phyloP scores from a whole-genome alignment of 202 grass and related monocot genomes.

The Hordeum pubiflorum region DNA sequence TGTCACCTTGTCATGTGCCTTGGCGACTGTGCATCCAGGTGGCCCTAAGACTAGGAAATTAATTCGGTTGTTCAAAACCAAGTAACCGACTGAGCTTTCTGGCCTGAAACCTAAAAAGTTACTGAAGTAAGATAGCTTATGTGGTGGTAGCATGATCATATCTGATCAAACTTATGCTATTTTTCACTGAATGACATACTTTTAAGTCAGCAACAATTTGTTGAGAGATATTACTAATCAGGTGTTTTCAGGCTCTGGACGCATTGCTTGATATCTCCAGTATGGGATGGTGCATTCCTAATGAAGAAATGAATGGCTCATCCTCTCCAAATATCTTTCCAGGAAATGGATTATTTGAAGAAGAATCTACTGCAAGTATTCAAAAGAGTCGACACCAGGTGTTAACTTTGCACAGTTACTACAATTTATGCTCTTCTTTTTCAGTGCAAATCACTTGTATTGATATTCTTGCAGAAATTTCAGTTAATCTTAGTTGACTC shows the following conservation, averaged over 20 bases:
- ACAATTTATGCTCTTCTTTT: slow-evolving; percentile 7
- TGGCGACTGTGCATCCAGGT: background rate
- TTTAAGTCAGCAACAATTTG: background rate
- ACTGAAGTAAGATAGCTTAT: too few species aligned
- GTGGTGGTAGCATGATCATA: too few species aligned
- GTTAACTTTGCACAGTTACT: slow-evolving; percentile 15
- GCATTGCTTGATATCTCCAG: slow-evolving; percentile 68
- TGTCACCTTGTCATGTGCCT: too few species aligned
- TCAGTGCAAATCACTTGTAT: background rate
- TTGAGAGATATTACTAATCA: slow-evolving; percentile 8
- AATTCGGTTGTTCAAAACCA: background rate
- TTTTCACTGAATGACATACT: background rate
- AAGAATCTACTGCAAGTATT: slow-evolving; percentile 5
- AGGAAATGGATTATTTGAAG: slow-evolving; percentile 29
- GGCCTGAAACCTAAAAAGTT: background rate
- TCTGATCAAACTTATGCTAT: background rate
- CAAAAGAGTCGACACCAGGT: slow-evolving; percentile 51
- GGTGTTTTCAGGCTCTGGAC: slow-evolving; percentile 65
- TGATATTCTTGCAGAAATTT: background rate
- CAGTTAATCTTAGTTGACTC: background rate
- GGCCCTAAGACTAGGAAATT: background rate
- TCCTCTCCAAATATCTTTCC: slow-evolving; percentile 24
- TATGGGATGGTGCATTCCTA: slow-evolving; percentile 18
- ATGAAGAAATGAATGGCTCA: slow-evolving; percentile 13
- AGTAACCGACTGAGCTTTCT: background rate